A percentile compares a stretch with the other conserved stretches of the same genome.
These are phyloP conservation scores for Colletotrichum cuscutae DNA, from an alignment of 2,329 filamentous ascomycete genomes.

Conservation along the genomic window DNA sequence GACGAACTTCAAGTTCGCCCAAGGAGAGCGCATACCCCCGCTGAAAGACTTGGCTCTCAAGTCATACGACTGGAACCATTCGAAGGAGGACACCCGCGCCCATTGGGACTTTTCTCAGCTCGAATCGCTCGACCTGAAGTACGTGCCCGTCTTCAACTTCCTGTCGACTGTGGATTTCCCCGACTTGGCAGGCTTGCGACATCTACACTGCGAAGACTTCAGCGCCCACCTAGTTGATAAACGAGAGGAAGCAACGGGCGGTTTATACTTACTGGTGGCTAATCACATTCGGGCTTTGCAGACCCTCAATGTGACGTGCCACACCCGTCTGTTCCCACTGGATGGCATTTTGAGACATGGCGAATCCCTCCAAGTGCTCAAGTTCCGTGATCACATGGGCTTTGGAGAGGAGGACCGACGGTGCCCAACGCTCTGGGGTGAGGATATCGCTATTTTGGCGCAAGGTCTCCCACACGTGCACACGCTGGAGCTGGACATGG, in stretches of 20 bases:
- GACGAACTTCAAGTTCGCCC: slow-evolving; percentile 53
- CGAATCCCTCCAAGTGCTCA: slow-evolving; percentile 48
- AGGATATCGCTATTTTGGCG: slow-evolving; percentile 48
- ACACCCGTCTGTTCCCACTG: slow-evolving; percentile 51
- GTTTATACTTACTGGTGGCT: slow-evolving; percentile 51
- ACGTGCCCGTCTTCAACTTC: slow-evolving; percentile 57
- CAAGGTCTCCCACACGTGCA: slow-evolving; percentile 45
- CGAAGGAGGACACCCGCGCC: slow-evolving; percentile 45
- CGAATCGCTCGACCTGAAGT: slow-evolving; percentile 51
- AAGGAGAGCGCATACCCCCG: slow-evolving; percentile 54
- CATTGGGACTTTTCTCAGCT: slow-evolving; percentile 61
- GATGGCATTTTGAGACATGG: slow-evolving; percentile 52
- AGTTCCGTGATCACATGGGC: slow-evolving; percentile 57
- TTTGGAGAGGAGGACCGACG: slow-evolving; percentile 53
- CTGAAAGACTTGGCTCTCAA: slow-evolving; percentile 53
- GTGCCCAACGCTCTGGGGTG: slow-evolving; percentile 53
- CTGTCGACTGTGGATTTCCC: slow-evolving; percentile 51
- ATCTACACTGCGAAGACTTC: slow-evolving; percentile 56
- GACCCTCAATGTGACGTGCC: slow-evolving; percentile 53
- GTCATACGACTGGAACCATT: slow-evolving; percentile 62
- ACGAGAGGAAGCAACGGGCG: slow-evolving; percentile 50
- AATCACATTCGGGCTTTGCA: slow-evolving; percentile 49
- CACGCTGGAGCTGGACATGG: slow-evolving; percentile 59
- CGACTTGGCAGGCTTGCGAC: slow-evolving; percentile 49
- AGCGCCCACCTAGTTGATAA: slow-evolving; percentile 51